Evolutionary conservation across 2,329 filamentous ascomycete species (phyloP).

Genomic region (Aspergillus proliferans): DNA sequence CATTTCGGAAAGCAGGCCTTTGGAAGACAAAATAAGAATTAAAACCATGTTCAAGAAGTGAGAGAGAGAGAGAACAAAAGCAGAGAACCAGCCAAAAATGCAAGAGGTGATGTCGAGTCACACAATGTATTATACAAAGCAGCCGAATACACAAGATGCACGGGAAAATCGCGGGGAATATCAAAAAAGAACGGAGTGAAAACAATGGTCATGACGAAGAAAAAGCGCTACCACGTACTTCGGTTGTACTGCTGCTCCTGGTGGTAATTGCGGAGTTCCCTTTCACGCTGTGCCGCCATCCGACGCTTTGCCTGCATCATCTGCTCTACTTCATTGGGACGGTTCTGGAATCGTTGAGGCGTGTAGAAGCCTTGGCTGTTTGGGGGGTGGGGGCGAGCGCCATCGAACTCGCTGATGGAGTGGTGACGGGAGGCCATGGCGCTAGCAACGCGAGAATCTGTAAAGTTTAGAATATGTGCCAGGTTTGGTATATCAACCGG

Average conservation of each 20-base stretch:
- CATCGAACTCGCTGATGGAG: slow-evolving; percentile 77
- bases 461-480: slow-evolving; percentile 1
- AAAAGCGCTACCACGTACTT: slow-evolving; percentile 59
- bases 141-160: slow-evolving; percentile 36
- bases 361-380: slow-evolving; percentile 93
- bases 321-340: slow-evolving; percentile 88
- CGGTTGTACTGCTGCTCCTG: slow-evolving; percentile 99
- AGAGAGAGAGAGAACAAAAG: neutral
- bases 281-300: slow-evolving; percentile 98
- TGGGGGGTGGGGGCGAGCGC: slow-evolving; percentile 65
- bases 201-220: slow-evolving; percentile 18
- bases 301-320: slow-evolving; percentile 98
- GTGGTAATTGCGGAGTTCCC: slow-evolving; percentile 98
- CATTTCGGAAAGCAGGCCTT: slow-evolving; percentile 62
- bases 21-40: slow-evolving; percentile 33
- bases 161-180: slow-evolving; percentile 32
- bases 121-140: slow-evolving; percentile 40
- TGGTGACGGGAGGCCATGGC: slow-evolving; percentile 67
- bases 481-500: neutral
- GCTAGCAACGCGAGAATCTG: slow-evolving; percentile 65
- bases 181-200: slow-evolving; percentile 26
- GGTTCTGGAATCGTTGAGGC: slow-evolving; percentile 82
- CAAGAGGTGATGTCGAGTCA: slow-evolving; percentile 6
- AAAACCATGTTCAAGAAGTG: slow-evolving; percentile 34
- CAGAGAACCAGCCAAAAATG: slow-evolving; percentile 4